These are phyloP conservation scores for Aspergillus udagawae DNA, from an alignment of 2,329 filamentous ascomycete species.

Conservation along the genomic window DNA sequence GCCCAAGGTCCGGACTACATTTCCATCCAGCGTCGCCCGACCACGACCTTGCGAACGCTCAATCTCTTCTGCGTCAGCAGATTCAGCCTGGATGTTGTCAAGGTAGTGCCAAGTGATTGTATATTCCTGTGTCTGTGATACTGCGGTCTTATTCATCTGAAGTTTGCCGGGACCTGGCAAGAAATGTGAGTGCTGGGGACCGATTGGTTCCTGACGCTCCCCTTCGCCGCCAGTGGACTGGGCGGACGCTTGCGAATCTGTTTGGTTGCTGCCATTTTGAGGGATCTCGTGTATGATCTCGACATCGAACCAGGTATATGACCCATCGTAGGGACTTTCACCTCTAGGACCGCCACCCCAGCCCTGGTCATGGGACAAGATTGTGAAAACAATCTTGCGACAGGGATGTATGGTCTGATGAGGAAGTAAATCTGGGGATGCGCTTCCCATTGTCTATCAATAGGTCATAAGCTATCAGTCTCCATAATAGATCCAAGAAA, in stretches of 20 bases:
- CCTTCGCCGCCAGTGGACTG: constrained; percentile 13
- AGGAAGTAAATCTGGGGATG: constrained; percentile 23
- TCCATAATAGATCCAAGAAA: not conserved
- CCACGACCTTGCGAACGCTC: constrained; percentile 31
- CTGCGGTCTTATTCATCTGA: constrained; percentile 28
- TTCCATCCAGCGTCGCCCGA: constrained; percentile 32
- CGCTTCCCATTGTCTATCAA: constrained; percentile 10
- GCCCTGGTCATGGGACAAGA: constrained; percentile 37
- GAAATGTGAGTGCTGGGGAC: constrained; percentile 23
- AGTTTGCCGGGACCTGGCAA: constrained; percentile 26
- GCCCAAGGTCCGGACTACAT: constrained; percentile 28
- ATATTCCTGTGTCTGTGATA: constrained; percentile 17
- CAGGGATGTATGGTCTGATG: constrained; percentile 35
- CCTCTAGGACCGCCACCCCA: constrained; percentile 18
- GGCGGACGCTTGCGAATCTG: constrained; percentile 16
- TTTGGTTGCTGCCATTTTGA: not conserved
- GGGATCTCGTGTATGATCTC: constrained; percentile 26
- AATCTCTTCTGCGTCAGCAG: constrained; percentile 28
- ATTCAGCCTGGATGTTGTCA: constrained; percentile 28
- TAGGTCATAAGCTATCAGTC: not conserved
- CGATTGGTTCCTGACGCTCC: constrained; percentile 14
- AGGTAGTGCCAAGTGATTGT: constrained; percentile 34
- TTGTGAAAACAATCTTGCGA: constrained; percentile 35
- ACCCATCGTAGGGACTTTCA: constrained; percentile 25
- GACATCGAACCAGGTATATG: constrained; percentile 39